Percentiles rank a stretch among this genome's conserved stretches.
Evolutionary conservation across 129 eudicot genomes (phyloP).

Genomic region (Flaveria trinervia): DNA sequence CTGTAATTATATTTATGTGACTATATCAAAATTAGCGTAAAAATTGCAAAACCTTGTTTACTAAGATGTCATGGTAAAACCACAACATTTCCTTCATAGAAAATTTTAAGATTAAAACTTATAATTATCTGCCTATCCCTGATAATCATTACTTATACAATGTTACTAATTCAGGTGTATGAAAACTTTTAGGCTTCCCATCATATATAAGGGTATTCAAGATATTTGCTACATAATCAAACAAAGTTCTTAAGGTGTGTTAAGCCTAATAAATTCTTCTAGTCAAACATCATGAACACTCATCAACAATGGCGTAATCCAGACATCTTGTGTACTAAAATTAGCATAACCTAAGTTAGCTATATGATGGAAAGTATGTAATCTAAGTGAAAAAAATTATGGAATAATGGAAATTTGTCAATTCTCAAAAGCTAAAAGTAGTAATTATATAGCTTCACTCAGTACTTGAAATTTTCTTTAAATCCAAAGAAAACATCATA

Average conservation of each 20-base stretch:
- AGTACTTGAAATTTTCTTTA: not conserved
- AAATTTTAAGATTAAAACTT: not conserved
- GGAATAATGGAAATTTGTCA: not conserved
- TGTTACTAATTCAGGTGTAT: not conserved
- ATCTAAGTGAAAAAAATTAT: not conserved
- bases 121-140: not conserved
- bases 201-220: not conserved
- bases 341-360: not conserved
- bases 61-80: not conserved
- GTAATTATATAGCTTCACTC: not conserved
- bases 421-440: not conserved
- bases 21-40: not conserved
- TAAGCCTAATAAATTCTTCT: not conserved
- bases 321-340: constrained; percentile 1
- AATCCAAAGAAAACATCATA: not conserved
- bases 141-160: too few species aligned
- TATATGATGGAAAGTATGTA: not conserved
- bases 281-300: constrained; percentile 3
- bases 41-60: not conserved
- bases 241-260: not conserved
- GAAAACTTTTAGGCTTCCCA: not conserved
- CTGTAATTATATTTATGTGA: not conserved
- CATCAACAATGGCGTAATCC: not conserved
- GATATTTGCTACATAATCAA: not conserved
- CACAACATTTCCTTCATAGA: not conserved